These are phyloP conservation scores for Euphorbia tirucalli DNA, from an alignment of 345 rosid genomes.

Conservation along the genomic window DNA sequence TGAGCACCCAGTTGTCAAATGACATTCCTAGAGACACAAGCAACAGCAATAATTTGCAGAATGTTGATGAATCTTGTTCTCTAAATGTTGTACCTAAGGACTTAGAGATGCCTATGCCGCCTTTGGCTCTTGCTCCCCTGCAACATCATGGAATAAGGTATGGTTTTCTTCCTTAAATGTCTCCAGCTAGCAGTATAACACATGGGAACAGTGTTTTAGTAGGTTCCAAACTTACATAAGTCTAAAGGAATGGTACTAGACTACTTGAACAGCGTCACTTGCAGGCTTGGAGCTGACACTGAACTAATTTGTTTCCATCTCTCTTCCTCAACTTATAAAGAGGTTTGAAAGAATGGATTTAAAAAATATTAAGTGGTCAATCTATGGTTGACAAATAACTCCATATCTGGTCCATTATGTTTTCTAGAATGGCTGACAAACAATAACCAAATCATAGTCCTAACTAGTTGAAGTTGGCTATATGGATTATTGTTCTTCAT, in stretches of 20 bases:
- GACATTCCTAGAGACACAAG: slow-evolving; percentile 30
- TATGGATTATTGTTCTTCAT: too few species aligned
- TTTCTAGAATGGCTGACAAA: background rate
- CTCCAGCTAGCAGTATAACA: background rate
- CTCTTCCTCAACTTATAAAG: background rate
- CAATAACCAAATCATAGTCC: too few species aligned
- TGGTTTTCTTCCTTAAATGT: slow-evolving; percentile 12
- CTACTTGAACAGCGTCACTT: background rate
- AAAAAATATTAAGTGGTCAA: background rate
- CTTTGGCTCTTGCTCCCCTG: slow-evolving; percentile 63
- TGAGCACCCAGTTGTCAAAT: slow-evolving; percentile 47
- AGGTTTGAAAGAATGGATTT: background rate
- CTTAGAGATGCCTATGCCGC: slow-evolving; percentile 93
- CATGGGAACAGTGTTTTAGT: background rate
- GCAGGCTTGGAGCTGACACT: background rate
- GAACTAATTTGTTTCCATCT: background rate
- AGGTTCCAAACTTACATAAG: background rate
- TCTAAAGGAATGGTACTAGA: background rate
- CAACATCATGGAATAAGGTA: slow-evolving; percentile 66
- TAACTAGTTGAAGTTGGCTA: too few species aligned
- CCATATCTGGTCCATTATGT: background rate
- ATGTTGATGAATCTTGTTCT: slow-evolving; percentile 30
- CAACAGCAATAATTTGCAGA: slow-evolving; percentile 23
- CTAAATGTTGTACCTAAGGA: slow-evolving; percentile 48
- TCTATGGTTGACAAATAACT: background rate